Evolutionary conservation across 2,329 filamentous ascomycete genomes (phyloP), one percentile per base, ranked within the genome.

Genomic region (Teratosphaeria nubilosa): DNA sequence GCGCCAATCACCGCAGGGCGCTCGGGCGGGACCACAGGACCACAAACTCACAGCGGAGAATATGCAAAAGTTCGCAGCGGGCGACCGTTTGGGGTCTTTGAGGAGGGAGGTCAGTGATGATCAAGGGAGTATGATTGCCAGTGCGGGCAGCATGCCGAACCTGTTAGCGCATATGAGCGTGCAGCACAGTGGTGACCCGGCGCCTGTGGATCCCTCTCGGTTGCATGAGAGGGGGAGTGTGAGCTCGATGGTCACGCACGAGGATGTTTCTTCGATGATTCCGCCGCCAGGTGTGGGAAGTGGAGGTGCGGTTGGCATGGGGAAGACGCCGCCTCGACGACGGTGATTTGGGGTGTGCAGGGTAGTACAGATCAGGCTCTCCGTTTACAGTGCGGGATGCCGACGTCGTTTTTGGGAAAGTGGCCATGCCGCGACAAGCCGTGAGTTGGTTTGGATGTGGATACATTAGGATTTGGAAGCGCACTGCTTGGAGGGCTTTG

Each of bases 1-100:
- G 48, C 37, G 27, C 27, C 27, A 30, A 30, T 30, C 27, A 30
- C 27, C 5, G 27, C 27, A 30, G 27, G 27, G 27, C 27, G 27
- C 27, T 30, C 27, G 27, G 2, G 27, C 27, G 9, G 56, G 20
- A 1, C 56, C 56, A 13, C n/a, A 55, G 34, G 30, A 56, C 52
- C 52, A 58, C 16, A 41, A 55, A 41, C 53, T 65, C 13, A 66
- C 63, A 25, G 61, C 62, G 51, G 69, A 68, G 59, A 72, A 72
- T 45, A 70, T 73, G 61, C 59, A 68, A 53, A 70, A 66, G 52
- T 64, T 71, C 14, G 57, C 57, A 16, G 22, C 34, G 25, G 55
- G 27, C 5, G 41, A 24, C 41, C 59, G 59, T 9, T 55, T 63
- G 24, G 59, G 53, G 10, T 55, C 56, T 48, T 27, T 66, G 7